Evolutionary conservation across 75 land plant genomes (phyloP).

Genomic region (Pinus taeda): DNA sequence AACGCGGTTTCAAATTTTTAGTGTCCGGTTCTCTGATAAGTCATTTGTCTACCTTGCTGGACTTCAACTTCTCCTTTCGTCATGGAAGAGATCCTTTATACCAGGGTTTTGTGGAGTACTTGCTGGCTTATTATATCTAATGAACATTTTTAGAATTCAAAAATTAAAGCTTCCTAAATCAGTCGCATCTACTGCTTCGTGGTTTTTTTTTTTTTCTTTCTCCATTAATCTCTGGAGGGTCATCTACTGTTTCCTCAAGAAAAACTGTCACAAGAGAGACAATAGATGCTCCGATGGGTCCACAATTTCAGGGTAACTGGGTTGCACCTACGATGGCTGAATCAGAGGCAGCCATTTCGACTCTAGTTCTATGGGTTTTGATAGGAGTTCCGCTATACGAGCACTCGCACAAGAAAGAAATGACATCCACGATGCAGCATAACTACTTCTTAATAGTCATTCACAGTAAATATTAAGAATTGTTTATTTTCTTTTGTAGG

Average conservation of each 20-base stretch:
- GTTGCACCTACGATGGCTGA: constrained; percentile 22
- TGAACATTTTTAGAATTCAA: too few relatives aligned
- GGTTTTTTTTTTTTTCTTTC: too few relatives aligned
- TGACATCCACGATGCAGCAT: constrained; percentile 70
- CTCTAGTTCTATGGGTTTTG: constrained; percentile 96
- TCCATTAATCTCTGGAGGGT: constrained; percentile 42
- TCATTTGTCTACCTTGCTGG: too few relatives aligned
- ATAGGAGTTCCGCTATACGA: constrained; percentile 62
- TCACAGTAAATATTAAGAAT: constrained; percentile 14
- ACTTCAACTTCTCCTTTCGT: too few relatives aligned
- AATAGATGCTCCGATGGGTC: constrained; percentile 15
- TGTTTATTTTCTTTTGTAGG: not conserved
- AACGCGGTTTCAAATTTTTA: too few relatives aligned
- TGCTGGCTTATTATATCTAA: too few relatives aligned
- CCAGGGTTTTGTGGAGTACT: too few relatives aligned
- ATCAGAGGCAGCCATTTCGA: too few relatives aligned
- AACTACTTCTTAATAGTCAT: constrained; percentile 74
- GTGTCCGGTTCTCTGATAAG: too few relatives aligned
- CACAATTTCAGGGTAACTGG: constrained; percentile 26
- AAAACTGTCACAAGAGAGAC: constrained; percentile 31
- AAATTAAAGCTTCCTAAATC: too few relatives aligned
- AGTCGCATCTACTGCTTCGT: too few relatives aligned
- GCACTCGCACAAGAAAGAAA: constrained; percentile 74
- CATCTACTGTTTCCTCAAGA: constrained; percentile 37
- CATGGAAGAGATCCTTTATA: too few relatives aligned